These are phyloP conservation scores for Arthrobotrys entomopaga DNA, from an alignment of 2,329 filamentous ascomycete species.

Conservation along the genomic window DNA sequence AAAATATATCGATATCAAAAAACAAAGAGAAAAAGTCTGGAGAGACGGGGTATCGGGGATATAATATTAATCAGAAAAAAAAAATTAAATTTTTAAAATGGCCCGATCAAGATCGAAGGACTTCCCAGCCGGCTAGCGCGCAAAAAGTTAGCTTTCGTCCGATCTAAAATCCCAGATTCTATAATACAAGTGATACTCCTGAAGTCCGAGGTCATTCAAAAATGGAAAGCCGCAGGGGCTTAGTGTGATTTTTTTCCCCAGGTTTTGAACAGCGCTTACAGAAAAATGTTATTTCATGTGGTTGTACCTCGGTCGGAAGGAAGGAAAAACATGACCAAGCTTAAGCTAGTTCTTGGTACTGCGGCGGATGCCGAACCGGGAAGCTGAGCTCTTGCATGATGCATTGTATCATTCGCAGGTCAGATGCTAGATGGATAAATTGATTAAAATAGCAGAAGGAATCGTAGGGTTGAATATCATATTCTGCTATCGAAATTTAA, in stretches of 20 bases:
- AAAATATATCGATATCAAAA: constrained; percentile 24
- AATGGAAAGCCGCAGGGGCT: constrained; percentile 2
- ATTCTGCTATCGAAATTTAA: too few relatives aligned
- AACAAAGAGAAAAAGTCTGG: background rate
- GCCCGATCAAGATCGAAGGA: constrained; percentile 3
- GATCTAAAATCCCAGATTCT: constrained; percentile 26
- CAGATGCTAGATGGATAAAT: constrained; percentile 51
- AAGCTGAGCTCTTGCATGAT: constrained; percentile 21
- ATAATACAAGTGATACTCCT: constrained; percentile 26
- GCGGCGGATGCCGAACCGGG: constrained; percentile 51
- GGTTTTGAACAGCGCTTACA: constrained; percentile 10
- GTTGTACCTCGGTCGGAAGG: constrained; percentile 55
- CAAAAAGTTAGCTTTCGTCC: constrained; percentile 42
- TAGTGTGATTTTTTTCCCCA: background rate
- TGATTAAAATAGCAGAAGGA: background rate
- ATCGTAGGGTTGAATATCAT: too few relatives aligned
- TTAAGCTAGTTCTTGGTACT: background rate
- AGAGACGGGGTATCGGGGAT: constrained; percentile 30
- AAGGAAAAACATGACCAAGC: constrained; percentile 4
- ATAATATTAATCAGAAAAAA: constrained; percentile 13
- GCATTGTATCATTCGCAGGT: constrained; percentile 3
- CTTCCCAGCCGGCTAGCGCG: constrained; percentile 29
- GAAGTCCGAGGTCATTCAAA: constrained; percentile 40
- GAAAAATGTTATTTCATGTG: constrained; percentile 52
- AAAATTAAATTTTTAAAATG: constrained; percentile 4